phyloP scores from a whole-genome alignment of 371 early-diverging fungal species.

The Lichtheimia ornata region DNA sequence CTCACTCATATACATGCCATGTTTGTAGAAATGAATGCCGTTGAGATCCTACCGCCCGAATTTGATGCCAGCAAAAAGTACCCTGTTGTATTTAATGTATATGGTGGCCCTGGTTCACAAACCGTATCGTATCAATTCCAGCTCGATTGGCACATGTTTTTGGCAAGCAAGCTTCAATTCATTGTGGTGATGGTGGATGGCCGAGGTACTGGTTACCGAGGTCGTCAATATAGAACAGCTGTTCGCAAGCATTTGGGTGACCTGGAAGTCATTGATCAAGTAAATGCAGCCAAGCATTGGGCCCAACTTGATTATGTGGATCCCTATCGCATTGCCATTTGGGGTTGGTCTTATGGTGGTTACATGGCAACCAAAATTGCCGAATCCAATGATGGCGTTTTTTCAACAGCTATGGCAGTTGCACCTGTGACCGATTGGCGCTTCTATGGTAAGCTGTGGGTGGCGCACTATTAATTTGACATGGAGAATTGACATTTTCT shows the following conservation, averaged over 20 bases:
- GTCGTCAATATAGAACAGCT: conserved; percentile 76
- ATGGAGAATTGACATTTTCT: background rate
- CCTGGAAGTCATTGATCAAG: conserved; percentile 84
- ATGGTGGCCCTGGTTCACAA: conserved; percentile 95
- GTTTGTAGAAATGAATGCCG: conserved; percentile 80
- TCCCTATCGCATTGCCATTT: conserved; percentile 81
- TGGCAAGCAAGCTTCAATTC: conserved; percentile 63
- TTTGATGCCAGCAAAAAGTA: conserved; percentile 75
- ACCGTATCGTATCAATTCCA: conserved; percentile 69
- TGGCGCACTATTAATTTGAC: background rate
- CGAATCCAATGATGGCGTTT: conserved; percentile 82
- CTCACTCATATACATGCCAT: background rate
- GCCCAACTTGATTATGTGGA: conserved; percentile 76
- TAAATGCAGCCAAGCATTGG: conserved; percentile 80
- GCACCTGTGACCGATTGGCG: conserved; percentile 97
- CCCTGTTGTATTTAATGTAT: conserved; percentile 89
- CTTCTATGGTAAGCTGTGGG: conserved; percentile 55
- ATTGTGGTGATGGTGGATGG: conserved; percentile 83
- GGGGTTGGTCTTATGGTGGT: conserved; percentile 98
- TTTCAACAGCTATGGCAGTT: conserved; percentile 88
- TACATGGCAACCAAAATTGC: conserved; percentile 85
- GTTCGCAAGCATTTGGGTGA: conserved; percentile 84
- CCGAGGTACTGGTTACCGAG: conserved; percentile 88
- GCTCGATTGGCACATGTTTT: conserved; percentile 76
- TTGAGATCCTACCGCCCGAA: conserved; percentile 80